Evolutionary conservation across 441 rosid species (phyloP), one percentile per base, ranked within the genome.

Genomic region (Eutrema salsugineum): DNA sequence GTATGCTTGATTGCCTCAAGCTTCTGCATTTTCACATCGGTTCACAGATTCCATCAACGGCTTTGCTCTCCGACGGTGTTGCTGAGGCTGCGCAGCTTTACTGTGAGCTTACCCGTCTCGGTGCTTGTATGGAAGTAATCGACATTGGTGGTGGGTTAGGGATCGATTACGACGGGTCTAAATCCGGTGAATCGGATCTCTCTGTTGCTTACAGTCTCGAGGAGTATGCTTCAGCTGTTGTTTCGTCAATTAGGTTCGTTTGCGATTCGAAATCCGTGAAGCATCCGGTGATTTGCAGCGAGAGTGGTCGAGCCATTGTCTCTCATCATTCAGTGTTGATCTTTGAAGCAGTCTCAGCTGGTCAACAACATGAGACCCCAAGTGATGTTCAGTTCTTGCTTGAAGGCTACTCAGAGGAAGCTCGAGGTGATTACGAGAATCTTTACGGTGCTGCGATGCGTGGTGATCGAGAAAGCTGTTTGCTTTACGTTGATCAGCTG

Each of bases 111-210:
- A 78, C 82, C 71, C 97, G 97, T 59, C 91, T 94, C 0, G 99
- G 97, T 44, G 99, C 99, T 3, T 48, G 79, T 19, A 91, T 94
- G 99, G 73, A 81, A 24, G 87, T 94, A 4, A 76, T 92, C 38
- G 99, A 94, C 42, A 88, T 92, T 32, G 98, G 97, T 57, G 98
- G 99, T 11, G 99, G 98, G 7, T 79, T 94, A 11, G 99, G 97
- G 43, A 92, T 94, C 2, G 97, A 94, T 64, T 94, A 94, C 32
- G 98, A 94, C 49, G 99, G 99, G 15, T 92, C 99, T 28, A 92
- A 89, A 76, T 88, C 97, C 0, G 88, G 87, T 0, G 82, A 87
- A 27, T 92, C 97, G 0, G 98, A 92, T 79, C 76, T 92, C 16
- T 94, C 97, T 7, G 97, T 94, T 20, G 85, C 91, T 14, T 94